Conservation (phyloP, 1,139 yeast species). For the Candida mesenterica region DNA sequence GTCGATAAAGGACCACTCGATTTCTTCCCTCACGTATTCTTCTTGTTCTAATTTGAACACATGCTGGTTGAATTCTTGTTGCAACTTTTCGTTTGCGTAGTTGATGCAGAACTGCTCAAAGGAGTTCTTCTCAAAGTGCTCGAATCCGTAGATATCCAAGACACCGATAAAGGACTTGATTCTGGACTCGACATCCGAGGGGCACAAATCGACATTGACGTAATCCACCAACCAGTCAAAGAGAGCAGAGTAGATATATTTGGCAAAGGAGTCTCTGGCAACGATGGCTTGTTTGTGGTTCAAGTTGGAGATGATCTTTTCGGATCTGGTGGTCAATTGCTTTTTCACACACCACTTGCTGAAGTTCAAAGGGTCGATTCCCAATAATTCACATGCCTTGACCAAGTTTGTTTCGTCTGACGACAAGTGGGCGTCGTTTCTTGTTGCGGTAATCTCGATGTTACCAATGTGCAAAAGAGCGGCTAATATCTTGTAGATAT, state of each 20-base stretch:
- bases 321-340: slow-evolving; percentile 90
- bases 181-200: slow-evolving; percentile 58
- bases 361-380: slow-evolving; percentile 69
- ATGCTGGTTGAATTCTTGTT: slow-evolving; percentile 96
- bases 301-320: slow-evolving; percentile 83
- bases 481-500: slow-evolving; percentile 77
- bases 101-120: slow-evolving; percentile 98
- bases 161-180: slow-evolving; percentile 88
- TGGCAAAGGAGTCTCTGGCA: slow-evolving; percentile 94
- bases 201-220: slow-evolving; percentile 79
- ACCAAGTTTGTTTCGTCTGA: slow-evolving; percentile 84
- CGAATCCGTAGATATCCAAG: slow-evolving; percentile 95
- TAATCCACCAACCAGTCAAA: slow-evolving; percentile 93
- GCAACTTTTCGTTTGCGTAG: slow-evolving; percentile 95
- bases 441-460: slow-evolving; percentile 80
- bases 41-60: slow-evolving; percentile 97
- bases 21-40: slow-evolving; percentile 87
- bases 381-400: slow-evolving; percentile 83
- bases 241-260: slow-evolving; percentile 85
- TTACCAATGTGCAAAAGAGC: slow-evolving; percentile 94
- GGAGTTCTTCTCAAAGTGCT: slow-evolving; percentile 90
- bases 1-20: slow-evolving; percentile 96
- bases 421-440: slow-evolving; percentile 78
- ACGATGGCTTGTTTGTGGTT: slow-evolving; percentile 84
- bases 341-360: slow-evolving; percentile 94